Base-by-base conservation (phyloP, 139 green algal species). In the Dunaliella primolecta region DNA sequence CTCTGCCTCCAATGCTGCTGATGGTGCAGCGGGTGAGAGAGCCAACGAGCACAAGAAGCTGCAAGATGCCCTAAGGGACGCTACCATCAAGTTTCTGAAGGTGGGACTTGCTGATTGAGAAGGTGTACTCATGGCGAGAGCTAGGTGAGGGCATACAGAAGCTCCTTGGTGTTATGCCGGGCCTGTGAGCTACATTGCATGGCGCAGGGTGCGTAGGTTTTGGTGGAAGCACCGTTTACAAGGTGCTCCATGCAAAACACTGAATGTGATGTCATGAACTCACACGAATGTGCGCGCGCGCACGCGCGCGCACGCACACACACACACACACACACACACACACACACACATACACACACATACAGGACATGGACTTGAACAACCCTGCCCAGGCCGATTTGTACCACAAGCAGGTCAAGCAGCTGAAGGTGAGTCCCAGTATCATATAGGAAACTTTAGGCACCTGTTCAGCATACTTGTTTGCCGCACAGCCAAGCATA, bases 61-160 rank as follows among this genome's bases (percentile, higher is more conserved):
- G 64, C 30, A 75, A 2, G 87, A 95, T 70, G 92, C 92, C 11
- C 33, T 96, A 31, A 78, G 91, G 55, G 94, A 96, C 55, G 94
- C 93, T 2, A 89, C 95, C 83, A 87, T 96, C 64, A 93, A 92
- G 80, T 80, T 96, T 0, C 83, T 96, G 34, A 92, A 94, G 92
- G 92, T 92, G 31, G 29, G 56, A 55, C 31, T 80, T 11, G 11
- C 24, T n/a, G n/a, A 27, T 27, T 35, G 25, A 80, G 24, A 32
- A n/a, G n/a, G n/a, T n/a, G n/a, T n/a, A n/a, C n/a, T n/a, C n/a
- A n/a, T n/a, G n/a, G n/a, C n/a, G n/a, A n/a, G n/a, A n/a, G n/a
- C n/a, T n/a, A n/a, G n/a, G n/a, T n/a, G n/a, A n/a, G n/a, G n/a
- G n/a, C n/a, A n/a, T n/a, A n/a, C n/a, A n/a, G n/a, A n/a, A n/a